Evolutionary conservation across 2,329 filamentous ascomycete species (phyloP).

Genomic region (Acarospora socialis): DNA sequence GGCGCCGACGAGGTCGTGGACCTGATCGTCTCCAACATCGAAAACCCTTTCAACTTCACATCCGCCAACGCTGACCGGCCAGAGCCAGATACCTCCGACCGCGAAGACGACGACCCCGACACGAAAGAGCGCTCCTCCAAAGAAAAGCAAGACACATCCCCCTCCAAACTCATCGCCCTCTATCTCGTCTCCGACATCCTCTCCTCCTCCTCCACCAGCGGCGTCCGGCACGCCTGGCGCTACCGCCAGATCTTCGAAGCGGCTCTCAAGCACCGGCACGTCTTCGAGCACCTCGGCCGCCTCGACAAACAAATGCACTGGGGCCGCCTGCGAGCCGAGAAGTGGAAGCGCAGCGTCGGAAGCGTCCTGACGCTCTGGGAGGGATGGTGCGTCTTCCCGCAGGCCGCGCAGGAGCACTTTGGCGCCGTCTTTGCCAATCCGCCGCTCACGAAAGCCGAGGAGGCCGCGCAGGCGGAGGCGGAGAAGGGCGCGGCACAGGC

Average conservation of each 20-base stretch:
- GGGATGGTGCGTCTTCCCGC: slow-evolving; percentile 52
- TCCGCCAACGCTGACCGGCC: slow-evolving; percentile 46
- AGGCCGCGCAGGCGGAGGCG: slow-evolving; percentile 26
- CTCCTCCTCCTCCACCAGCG: slow-evolving; percentile 59
- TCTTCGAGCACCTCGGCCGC: slow-evolving; percentile 61
- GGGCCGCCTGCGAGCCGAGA: slow-evolving; percentile 70
- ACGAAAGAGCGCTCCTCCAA: slow-evolving; percentile 26
- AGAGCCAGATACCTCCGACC: slow-evolving; percentile 12
- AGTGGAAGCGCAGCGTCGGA: slow-evolving; percentile 66
- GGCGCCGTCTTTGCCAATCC: slow-evolving; percentile 57
- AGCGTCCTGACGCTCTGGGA: slow-evolving; percentile 57
- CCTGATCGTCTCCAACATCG: slow-evolving; percentile 69
- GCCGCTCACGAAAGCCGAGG: slow-evolving; percentile 38
- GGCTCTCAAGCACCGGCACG: slow-evolving; percentile 50
- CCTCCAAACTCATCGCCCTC: slow-evolving; percentile 63
- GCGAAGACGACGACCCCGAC: slow-evolving; percentile 23
- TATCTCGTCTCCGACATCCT: slow-evolving; percentile 72
- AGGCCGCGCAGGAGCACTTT: slow-evolving; percentile 58
- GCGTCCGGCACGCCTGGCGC: slow-evolving; percentile 72
- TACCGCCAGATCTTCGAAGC: slow-evolving; percentile 69
- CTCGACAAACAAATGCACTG: slow-evolving; percentile 59
- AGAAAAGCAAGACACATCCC: slow-evolving; percentile 49
- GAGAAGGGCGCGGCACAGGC: slow-evolving; percentile 24
- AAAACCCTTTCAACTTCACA: slow-evolving; percentile 59
- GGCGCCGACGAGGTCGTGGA: slow-evolving; percentile 88